Base-by-base conservation (phyloP, 345 rosid species). In the Salix purpurea region DNA sequence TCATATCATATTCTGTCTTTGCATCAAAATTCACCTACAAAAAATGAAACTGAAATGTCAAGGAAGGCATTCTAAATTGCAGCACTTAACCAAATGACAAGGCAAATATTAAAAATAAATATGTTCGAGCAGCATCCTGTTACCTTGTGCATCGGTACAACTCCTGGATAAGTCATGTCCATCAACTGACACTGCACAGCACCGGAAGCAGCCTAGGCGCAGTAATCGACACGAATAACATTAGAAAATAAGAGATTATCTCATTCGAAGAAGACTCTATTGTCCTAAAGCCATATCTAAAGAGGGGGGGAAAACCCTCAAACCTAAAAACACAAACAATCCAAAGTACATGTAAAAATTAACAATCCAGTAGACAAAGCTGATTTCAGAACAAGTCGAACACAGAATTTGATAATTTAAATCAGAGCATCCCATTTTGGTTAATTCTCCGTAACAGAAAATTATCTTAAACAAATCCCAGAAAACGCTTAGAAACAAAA, bases 141-240 rank as follows among this genome's bases (percentile, higher is more conserved):
- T 46, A 92, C 99, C 94, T 93, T 93, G 81, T 96, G 98, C 99
- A 96, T 93, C 56, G 99, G 98, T 76, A 96, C 98, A 71, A 84
- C 90, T 77, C 99, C 98, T 6, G 99, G 98, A 82, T 88, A 91
- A 39, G 97, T 93, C 95, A 93, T 89, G 82, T 96, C 99, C 85
- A 96, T 72, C 94, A 96, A 87, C 82, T 96, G 99, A 76, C 99
- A 96, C 75, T 93, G 99, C 71, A 96, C 97, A 73, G 99, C 99
- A 79, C 98, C 99, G 0, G 99, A 96, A 79, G 99, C 98, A 87
- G 94, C 98, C 97, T 91, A 67, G 68, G 58, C 66, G 79, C 46
- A 83, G 77, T 30, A 30, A 61, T 61, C 74, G 72, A 70, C 34
- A 69, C 8, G 40, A 54, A 11, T 34, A 69, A 69, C 61, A 13